Evolutionary conservation across 2,329 filamentous ascomycete species (phyloP).

Genomic region (Venturia nashicola): DNA sequence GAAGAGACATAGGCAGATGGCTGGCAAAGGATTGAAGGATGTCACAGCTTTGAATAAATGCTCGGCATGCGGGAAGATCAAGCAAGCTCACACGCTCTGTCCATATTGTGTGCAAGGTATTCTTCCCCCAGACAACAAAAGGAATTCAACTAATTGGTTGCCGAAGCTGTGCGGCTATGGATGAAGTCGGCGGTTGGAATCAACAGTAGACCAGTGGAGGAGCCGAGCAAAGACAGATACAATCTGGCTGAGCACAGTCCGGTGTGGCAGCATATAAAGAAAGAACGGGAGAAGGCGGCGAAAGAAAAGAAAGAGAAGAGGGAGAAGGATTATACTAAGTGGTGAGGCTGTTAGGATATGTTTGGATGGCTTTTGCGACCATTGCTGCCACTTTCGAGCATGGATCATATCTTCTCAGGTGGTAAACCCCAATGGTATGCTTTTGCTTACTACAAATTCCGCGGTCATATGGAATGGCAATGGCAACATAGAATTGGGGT

Average conservation of each 20-base stretch:
- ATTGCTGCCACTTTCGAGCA: too few relatives aligned
- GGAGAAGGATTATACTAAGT: not conserved
- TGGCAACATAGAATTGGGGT: too few relatives aligned
- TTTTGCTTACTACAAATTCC: too few relatives aligned
- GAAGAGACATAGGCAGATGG: constrained; percentile 86
- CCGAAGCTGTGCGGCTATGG: constrained; percentile 3
- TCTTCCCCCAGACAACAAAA: not conserved
- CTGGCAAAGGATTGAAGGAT: constrained; percentile 88
- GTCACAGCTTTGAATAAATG: constrained; percentile 79
- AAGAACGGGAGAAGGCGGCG: not conserved
- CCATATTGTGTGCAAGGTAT: constrained; percentile 74
- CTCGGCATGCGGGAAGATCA: constrained; percentile 74
- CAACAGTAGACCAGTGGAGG: not conserved
- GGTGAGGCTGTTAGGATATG: not conserved
- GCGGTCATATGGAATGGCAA: too few relatives aligned
- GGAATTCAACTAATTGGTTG: not conserved
- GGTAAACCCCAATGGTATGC: too few relatives aligned
- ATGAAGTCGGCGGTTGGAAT: not conserved
- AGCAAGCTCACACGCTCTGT: constrained; percentile 82
- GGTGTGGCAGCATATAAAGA: constrained; percentile 4
- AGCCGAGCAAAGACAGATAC: not conserved
- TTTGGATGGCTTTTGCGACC: not conserved
- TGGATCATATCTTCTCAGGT: not conserved
- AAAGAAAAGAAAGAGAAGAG: not conserved
- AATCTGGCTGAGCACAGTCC: constrained; percentile 3